A percentile compares a stretch with the other conserved stretches of the same genome.
phyloP scores from a whole-genome alignment of 495 filamentous ascomycete genomes.

The Hamigera avellanea region DNA sequence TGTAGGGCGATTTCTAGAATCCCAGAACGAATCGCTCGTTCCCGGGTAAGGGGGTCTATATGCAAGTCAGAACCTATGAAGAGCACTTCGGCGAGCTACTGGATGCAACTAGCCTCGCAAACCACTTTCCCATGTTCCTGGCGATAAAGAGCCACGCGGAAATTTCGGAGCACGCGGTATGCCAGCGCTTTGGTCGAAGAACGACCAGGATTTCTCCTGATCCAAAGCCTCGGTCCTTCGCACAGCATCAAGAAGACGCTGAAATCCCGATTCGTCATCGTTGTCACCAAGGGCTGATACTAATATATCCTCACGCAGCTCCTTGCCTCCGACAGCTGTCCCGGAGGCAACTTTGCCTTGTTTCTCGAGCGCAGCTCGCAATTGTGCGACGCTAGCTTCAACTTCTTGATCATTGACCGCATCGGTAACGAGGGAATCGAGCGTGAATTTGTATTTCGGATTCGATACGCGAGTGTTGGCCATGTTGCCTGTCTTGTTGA shows the following conservation, averaged over 20 bases:
- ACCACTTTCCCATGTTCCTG: conserved; percentile 14
- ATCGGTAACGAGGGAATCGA: conserved; percentile 53
- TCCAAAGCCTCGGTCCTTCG: conserved; percentile 62
- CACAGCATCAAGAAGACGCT: conserved; percentile 57
- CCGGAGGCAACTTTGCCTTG: not conserved
- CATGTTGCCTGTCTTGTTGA: conserved; percentile 1
- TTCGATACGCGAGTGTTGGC: conserved; percentile 6
- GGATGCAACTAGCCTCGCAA: conserved; percentile 22
- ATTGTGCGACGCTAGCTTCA: conserved; percentile 43
- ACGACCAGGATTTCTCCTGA: conserved; percentile 50
- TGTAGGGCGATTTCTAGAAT: conserved; percentile 47
- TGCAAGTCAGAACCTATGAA: conserved; percentile 4
- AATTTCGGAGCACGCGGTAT: conserved; percentile 25
- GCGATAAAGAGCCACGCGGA: conserved; percentile 16
- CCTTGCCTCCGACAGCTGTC: conserved; percentile 5
- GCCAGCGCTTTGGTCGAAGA: conserved; percentile 38
- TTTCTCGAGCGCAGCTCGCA: conserved; percentile 31
- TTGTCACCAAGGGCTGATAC: conserved; percentile 33
- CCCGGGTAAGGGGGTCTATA: conserved; percentile 36
- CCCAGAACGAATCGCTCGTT: conserved; percentile 58
- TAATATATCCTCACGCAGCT: conserved; percentile 32
- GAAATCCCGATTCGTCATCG: conserved; percentile 40
- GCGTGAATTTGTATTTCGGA: conserved; percentile 53
- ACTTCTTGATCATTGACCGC: conserved; percentile 43
- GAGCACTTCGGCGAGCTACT: too few species aligned